A percentile compares a stretch with the other conserved stretches of the same genome.
Evolutionary conservation across 345 rosid genomes (phyloP).

Genomic region (Theobroma cacao): DNA sequence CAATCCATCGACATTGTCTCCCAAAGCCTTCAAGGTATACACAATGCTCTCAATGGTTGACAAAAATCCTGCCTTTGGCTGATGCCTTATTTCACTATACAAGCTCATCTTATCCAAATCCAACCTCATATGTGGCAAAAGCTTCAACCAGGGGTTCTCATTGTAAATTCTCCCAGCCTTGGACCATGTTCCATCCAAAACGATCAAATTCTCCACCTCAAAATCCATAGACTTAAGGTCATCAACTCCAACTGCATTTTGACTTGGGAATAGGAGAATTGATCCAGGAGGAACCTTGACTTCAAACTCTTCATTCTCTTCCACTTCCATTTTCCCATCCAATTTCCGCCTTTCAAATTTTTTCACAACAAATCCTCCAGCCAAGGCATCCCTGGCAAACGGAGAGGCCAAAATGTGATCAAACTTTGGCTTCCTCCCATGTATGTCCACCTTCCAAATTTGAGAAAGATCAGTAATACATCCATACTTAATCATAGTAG

Average conservation of each 20-base stretch:
- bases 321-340: constrained; percentile 21
- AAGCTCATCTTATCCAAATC: constrained; percentile 58
- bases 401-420: constrained; percentile 42
- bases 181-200: constrained; percentile 84
- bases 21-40: constrained; percentile 56
- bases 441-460: constrained; percentile 1
- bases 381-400: constrained; percentile 38
- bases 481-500: constrained; percentile 32
- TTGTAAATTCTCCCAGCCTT: constrained; percentile 76
- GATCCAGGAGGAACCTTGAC: constrained; percentile 64
- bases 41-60: constrained; percentile 87
- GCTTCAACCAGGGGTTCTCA: constrained; percentile 87
- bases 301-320: constrained; percentile 57
- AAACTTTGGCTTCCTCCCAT: constrained; percentile 39
- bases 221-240: constrained; percentile 41
- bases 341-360: constrained; percentile 29
- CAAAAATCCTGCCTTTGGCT: constrained; percentile 74
- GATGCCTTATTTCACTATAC: constrained; percentile 66
- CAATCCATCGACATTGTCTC: constrained; percentile 46
- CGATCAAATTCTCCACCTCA: constrained; percentile 64
- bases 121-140: constrained; percentile 68
- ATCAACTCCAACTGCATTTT: constrained; percentile 42
- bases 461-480: neutral
- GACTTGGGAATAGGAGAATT: constrained; percentile 61
- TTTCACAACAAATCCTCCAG: constrained; percentile 61